A percentile compares a stretch with the other conserved stretches of the same genome.
Conservation (phyloP, 257 asterid species). For the Coffea eugenioides region DNA sequence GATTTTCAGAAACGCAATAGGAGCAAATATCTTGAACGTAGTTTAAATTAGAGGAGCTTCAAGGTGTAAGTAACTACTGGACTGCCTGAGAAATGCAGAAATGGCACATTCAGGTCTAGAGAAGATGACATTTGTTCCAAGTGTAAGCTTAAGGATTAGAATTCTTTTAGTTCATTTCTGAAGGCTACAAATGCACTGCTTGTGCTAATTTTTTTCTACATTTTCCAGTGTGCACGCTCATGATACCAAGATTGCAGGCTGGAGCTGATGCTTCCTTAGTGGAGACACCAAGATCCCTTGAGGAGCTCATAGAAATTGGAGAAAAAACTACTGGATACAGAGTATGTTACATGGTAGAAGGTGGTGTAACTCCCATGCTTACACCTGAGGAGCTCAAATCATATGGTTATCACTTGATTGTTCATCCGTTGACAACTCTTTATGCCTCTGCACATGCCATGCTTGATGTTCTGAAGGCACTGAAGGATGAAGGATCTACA, state of each 20-base stretch:
- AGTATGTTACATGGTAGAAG: slow-evolving; percentile 24
- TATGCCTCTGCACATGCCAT: slow-evolving; percentile 23
- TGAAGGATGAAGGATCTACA: slow-evolving; percentile 25
- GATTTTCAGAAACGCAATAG: too few species aligned
- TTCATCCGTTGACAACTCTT: slow-evolving; percentile 24
- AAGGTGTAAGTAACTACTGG: too few species aligned
- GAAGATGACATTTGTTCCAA: too few species aligned
- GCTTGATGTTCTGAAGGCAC: slow-evolving; percentile 21
- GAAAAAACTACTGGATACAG: slow-evolving; percentile 15
- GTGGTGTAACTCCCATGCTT: slow-evolving; percentile 22
- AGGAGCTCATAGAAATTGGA: slow-evolving; percentile 24
- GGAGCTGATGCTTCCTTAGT: slow-evolving; percentile 28
- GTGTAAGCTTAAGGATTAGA: too few species aligned
- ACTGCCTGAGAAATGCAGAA: too few species aligned
- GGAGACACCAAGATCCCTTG: slow-evolving; percentile 24
- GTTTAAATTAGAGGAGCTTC: too few species aligned
- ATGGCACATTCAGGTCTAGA: too few species aligned
- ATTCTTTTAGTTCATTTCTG: too few species aligned
- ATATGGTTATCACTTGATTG: slow-evolving; percentile 19
- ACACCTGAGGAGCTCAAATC: slow-evolving; percentile 29
- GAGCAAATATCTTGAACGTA: too few species aligned
- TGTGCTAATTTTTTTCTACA: too few species aligned
- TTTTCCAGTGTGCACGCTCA: too few species aligned
- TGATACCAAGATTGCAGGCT: slow-evolving; percentile 5
- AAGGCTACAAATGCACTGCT: too few species aligned